Conservation (phyloP, 2,329 filamentous ascomycete genomes). For the Stagonosporopsis chrysanthemi region DNA sequence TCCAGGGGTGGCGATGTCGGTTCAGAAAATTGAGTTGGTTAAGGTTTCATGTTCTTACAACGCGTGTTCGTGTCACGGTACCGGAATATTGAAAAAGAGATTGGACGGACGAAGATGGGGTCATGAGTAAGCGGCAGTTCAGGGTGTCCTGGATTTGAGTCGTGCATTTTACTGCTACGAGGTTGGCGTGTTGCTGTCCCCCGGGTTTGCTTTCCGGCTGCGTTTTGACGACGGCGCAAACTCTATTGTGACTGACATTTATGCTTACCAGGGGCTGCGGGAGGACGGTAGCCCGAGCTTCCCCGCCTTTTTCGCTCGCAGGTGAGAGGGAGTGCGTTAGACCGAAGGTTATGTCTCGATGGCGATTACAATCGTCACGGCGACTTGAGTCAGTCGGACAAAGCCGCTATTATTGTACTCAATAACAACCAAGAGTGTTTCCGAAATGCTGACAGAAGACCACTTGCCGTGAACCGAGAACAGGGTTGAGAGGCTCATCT, state of each 20-base stretch:
- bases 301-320: constrained; percentile 18
- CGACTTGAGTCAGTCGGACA: constrained; percentile 4
- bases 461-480: constrained; percentile 13
- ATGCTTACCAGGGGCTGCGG: constrained; percentile 17
- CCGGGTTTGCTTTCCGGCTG: not conserved
- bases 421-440: not conserved
- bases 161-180: constrained; percentile 9
- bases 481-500: constrained; percentile 15
- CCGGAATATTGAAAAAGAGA: constrained; percentile 3
- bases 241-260: constrained; percentile 3
- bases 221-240: not conserved
- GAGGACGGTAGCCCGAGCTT: constrained; percentile 15
- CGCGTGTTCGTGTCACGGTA: not conserved
- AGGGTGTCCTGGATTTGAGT: constrained; percentile 5
- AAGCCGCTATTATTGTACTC: not conserved
- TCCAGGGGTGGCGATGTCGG: constrained; percentile 3
- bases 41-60: not conserved
- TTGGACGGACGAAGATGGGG: constrained; percentile 2
- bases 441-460: not conserved
- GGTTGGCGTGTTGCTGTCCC: not conserved
- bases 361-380: not conserved
- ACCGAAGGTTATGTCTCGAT: constrained; percentile 1
- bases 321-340: not conserved
- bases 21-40: not conserved
- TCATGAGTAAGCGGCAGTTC: not conserved